phyloP scores from a whole-genome alignment of 768 basidiomycete species.

The Tephrocybe sp. region DNA sequence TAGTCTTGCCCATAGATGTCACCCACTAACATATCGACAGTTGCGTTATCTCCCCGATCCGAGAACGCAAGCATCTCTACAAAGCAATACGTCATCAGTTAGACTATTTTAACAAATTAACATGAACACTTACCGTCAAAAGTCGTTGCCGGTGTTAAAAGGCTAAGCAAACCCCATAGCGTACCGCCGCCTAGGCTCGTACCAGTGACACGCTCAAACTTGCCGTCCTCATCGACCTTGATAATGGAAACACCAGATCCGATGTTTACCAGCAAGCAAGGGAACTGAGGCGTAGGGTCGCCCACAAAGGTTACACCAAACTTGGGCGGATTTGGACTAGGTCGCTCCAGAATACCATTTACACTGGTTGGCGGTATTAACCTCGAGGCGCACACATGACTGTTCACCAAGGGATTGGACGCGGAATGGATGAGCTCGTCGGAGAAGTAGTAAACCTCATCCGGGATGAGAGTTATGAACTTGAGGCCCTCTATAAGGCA shows the following conservation, averaged over 20 bases:
- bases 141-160: conserved; percentile 90
- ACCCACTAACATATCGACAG: conserved; percentile 97
- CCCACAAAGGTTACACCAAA: conserved; percentile 87
- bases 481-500: conserved; percentile 95
- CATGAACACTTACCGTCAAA: conserved; percentile 81
- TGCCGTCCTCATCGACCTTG: conserved; percentile 94
- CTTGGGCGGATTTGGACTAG: conserved; percentile 86
- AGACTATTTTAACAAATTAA: conserved; percentile 7
- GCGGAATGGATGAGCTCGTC: conserved; percentile 88
- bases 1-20: conserved; percentile 99
- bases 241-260: conserved; percentile 97
- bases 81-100: background rate
- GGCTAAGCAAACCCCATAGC: conserved; percentile 91
- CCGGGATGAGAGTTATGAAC: conserved; percentile 93
- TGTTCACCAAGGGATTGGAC: conserved; percentile 15
- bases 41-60: conserved; percentile 89
- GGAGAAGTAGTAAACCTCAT: conserved; percentile 98
- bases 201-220: conserved; percentile 94
- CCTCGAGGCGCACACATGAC: conserved; percentile 16
- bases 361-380: conserved; percentile 7
- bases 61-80: conserved; percentile 96
- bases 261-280: conserved; percentile 96
- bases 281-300: conserved; percentile 82
- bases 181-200: conserved; percentile 98
- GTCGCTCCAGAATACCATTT: conserved; percentile 58